Base-by-base conservation (phyloP, 202 grass and related monocot genomes). In the Bolboschoenoplectus hybrid region DNA sequence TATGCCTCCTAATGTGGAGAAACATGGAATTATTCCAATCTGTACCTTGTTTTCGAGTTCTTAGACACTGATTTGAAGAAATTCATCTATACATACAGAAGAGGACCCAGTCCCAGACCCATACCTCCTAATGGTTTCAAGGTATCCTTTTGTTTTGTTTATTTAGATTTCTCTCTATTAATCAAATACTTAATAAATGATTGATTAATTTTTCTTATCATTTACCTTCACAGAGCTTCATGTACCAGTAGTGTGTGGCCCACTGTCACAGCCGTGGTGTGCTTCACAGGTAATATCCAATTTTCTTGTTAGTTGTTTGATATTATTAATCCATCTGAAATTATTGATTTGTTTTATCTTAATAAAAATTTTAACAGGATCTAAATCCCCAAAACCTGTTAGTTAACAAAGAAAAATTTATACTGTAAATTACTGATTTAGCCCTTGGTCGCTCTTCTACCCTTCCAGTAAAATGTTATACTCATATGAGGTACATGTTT, bases 31-130 rank as follows among this genome's bases (percentile, higher is more conserved):
- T 77, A 91, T 77, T 84, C 89, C 16, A 5, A 95, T 7, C 88
- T 97, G 43, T 97, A 97, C 82, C 89, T 97, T 35, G 92, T 97
- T 69, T 97, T 95, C 56, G 92, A 97, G 88, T 95, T 91, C 82
- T 81, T 97, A 36, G 95, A 97, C 53, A 93, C 91, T 52, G 91
- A 97, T 80, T 91, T 97, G 81, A 95, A 91, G 57, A 94, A 96
- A 89, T 98, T 94, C 75, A 73, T 98, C 35, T 91, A 98, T 77
- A 70, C 77, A 6, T 85, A 90, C 81, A 88, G 85, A 44, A 84
- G 64, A 38, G 91, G 96, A 0, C 88, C 91, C 55, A 73, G 40
- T 57, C 71, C 96, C 0, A 77, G 89, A 52, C 93, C 90, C 0
- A 83, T 98, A 34, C 93, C 89, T 2, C 58, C 90, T 1, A 41